Evolutionary conservation across 345 rosid species (phyloP).

Genomic region (Syzygium grande): DNA sequence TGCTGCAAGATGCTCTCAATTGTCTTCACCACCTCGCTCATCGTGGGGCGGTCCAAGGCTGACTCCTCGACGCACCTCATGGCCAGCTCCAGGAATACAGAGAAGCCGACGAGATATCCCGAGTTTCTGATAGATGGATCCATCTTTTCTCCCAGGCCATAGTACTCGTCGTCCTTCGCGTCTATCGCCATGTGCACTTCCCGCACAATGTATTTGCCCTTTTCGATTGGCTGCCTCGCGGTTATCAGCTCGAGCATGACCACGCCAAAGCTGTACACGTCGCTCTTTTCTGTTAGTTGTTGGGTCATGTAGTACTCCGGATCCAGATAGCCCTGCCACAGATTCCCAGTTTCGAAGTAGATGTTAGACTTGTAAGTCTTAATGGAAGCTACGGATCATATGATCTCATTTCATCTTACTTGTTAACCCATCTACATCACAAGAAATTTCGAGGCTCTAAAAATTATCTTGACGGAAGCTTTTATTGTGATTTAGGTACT

Average conservation of each 20-base stretch:
- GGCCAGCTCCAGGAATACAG: slow-evolving; percentile 60
- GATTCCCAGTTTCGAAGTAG: not conserved
- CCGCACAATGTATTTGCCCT: slow-evolving; percentile 83
- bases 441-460: not conserved
- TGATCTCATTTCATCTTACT: not conserved
- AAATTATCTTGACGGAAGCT: not conserved
- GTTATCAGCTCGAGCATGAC: slow-evolving; percentile 85
- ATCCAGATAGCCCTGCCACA: slow-evolving; percentile 83
- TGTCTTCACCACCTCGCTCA: slow-evolving; percentile 75
- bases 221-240: slow-evolving; percentile 80
- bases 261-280: slow-evolving; percentile 89
- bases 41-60: slow-evolving; percentile 74
- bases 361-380: not conserved
- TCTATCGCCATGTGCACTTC: slow-evolving; percentile 52
- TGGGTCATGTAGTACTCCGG: slow-evolving; percentile 98
- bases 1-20: slow-evolving; percentile 67
- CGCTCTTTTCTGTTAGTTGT: slow-evolving; percentile 89
- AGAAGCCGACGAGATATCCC: slow-evolving; percentile 42
- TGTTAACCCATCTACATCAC: not conserved
- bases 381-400: not conserved
- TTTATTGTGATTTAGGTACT: not conserved
- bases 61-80: slow-evolving; percentile 84
- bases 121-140: slow-evolving; percentile 50
- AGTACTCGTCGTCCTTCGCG: slow-evolving; percentile 44
- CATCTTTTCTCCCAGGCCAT: slow-evolving; percentile 59